These are phyloP conservation scores for Pulveroboletus sp. DNA, from an alignment of 768 basidiomycete genomes.

Conservation along the genomic window DNA sequence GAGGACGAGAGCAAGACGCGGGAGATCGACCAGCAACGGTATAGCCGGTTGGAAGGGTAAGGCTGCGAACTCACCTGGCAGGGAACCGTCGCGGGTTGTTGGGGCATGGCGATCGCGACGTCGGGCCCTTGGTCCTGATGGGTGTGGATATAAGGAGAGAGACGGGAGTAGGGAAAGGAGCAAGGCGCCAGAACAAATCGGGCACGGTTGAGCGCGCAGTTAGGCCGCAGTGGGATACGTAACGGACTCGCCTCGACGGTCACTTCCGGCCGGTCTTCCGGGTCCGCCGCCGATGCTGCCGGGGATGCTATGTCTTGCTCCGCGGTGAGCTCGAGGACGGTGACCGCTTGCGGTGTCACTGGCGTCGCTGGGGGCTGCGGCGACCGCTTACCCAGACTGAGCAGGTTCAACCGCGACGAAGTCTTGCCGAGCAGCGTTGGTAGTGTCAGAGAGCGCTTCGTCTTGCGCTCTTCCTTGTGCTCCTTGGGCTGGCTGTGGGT, in stretches of 20 bases:
- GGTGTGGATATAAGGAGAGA: slow-evolving; percentile 1
- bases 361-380: slow-evolving; percentile 29
- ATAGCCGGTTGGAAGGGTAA: not conserved
- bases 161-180: slow-evolving; percentile 1
- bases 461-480: slow-evolving; percentile 18
- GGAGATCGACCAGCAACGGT: not conserved
- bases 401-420: slow-evolving; percentile 25
- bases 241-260: slow-evolving; percentile 14
- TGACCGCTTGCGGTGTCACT: slow-evolving; percentile 17
- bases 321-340: slow-evolving; percentile 2
- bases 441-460: slow-evolving; percentile 23
- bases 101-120: slow-evolving; percentile 24
- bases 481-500: slow-evolving; percentile 25
- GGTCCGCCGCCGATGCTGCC: slow-evolving; percentile 13
- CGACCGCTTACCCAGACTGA: slow-evolving; percentile 25
- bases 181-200: not conserved
- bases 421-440: slow-evolving; percentile 23
- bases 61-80: slow-evolving; percentile 37
- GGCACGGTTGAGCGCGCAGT: slow-evolving; percentile 14
- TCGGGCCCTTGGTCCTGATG: slow-evolving; percentile 16
- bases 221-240: slow-evolving; percentile 2
- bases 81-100: slow-evolving; percentile 37
- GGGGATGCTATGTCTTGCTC: slow-evolving; percentile 24
- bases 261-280: slow-evolving; percentile 27
- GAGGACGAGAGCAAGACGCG: slow-evolving; percentile 1